phyloP scores from a whole-genome alignment of 1,284 basidiomycete species.

The Agaricales sp. region DNA sequence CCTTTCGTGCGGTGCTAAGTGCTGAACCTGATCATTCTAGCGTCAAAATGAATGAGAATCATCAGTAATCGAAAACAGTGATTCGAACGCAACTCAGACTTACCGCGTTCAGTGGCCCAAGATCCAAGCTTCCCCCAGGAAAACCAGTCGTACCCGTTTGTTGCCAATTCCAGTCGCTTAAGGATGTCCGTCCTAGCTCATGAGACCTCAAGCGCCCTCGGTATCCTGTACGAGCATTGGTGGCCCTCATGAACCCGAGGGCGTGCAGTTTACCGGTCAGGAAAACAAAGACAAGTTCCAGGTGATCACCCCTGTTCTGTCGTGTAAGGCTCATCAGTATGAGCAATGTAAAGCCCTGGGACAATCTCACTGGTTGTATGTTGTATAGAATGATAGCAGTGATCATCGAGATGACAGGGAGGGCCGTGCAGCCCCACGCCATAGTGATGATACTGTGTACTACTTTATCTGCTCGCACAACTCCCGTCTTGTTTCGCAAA shows the following conservation, averaged over 20 bases:
- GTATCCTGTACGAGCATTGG: conserved; percentile 32
- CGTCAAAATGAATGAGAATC: too few relatives aligned
- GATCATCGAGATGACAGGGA: conserved; percentile 34
- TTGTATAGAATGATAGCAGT: conserved; percentile 30
- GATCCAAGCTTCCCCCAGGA: too few relatives aligned
- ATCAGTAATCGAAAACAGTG: too few relatives aligned
- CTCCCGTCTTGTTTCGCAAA: conserved; percentile 33
- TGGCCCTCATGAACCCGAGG: conserved; percentile 33
- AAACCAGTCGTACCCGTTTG: too few relatives aligned
- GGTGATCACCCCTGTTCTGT: conserved; percentile 21
- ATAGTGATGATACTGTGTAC: conserved; percentile 31
- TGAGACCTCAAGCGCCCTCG: conserved; percentile 28
- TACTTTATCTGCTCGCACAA: conserved; percentile 29
- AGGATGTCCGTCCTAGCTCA: conserved; percentile 27
- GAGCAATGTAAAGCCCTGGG: too few relatives aligned
- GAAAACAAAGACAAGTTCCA: conserved; percentile 37
- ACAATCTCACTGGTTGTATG: conserved; percentile 21
- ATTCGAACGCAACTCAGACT: too few relatives aligned
- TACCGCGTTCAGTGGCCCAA: too few relatives aligned
- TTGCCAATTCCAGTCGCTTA: too few relatives aligned
- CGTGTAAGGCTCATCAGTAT: too few relatives aligned
- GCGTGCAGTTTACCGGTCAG: conserved; percentile 41
- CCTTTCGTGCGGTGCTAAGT: too few relatives aligned
- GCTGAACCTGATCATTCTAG: too few relatives aligned
- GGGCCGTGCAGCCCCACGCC: conserved; percentile 36